Percentiles rank a stretch among this genome's conserved stretches.
phyloP scores from a whole-genome alignment of 768 basidiomycete genomes.

The Mycena crocata region DNA sequence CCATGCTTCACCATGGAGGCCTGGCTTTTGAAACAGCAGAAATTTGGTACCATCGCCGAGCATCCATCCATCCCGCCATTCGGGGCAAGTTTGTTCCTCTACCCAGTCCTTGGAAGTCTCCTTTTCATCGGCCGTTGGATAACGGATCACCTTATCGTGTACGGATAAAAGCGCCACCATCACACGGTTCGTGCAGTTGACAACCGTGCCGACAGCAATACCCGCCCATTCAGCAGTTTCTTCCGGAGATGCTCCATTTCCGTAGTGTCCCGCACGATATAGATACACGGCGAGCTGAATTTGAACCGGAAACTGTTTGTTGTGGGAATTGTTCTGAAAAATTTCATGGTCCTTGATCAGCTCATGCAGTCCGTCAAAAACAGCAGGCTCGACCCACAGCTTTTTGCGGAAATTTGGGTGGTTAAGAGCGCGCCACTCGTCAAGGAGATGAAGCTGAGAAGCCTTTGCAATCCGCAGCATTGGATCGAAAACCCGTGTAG shows the following conservation, averaged over 20 bases:
- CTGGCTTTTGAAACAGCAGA: constrained; percentile 38
- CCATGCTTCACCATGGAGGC: constrained; percentile 36
- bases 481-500: neutral
- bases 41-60: constrained; percentile 41
- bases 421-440: neutral
- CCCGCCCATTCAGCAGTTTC: constrained; percentile 37
- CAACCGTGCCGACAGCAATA: constrained; percentile 29
- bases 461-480: neutral
- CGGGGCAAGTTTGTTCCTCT: constrained; percentile 17
- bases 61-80: constrained; percentile 41
- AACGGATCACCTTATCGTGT: constrained; percentile 27
- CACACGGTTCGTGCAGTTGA: constrained; percentile 30
- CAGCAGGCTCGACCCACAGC: neutral
- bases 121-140: constrained; percentile 18
- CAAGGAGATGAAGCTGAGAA: neutral
- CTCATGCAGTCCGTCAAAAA: constrained; percentile 15
- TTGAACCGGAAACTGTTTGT: constrained; percentile 35
- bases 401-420: constrained; percentile 11
- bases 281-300: constrained; percentile 40
- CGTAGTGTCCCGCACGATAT: constrained; percentile 35
- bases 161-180: constrained; percentile 30
- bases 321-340: constrained; percentile 40
- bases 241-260: constrained; percentile 34
- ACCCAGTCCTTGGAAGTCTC: constrained; percentile 21
- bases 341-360: constrained; percentile 32